These are phyloP conservation scores for Agroathelia rolfsii DNA, from an alignment of 1,284 basidiomycete species.

Conservation along the genomic window DNA sequence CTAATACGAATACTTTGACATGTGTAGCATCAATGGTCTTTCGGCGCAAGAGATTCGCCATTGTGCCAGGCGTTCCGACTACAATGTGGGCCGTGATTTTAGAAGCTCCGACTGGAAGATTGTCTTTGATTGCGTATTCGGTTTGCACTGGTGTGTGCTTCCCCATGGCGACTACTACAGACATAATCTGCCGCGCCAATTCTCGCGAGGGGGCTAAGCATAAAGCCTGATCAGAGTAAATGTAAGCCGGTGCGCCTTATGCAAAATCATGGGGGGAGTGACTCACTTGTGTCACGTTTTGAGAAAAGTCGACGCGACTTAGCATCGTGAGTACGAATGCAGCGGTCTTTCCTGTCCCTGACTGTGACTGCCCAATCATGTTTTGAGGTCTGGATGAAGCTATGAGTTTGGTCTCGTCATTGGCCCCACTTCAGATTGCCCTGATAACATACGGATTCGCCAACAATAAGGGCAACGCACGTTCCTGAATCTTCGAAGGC, in stretches of 20 bases:
- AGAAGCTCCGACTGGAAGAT: conserved; percentile 55
- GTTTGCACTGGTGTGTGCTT: conserved; percentile 91
- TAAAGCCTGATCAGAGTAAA: conserved; percentile 52
- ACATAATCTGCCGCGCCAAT: conserved; percentile 95
- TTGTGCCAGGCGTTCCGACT: conserved; percentile 94
- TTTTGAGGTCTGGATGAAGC: conserved; percentile 69
- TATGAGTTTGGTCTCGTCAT: conserved; percentile 9
- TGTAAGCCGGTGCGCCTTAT: not conserved
- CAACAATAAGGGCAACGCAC: conserved; percentile 87
- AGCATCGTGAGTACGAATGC: conserved; percentile 98
- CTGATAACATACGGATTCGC: conserved; percentile 68
- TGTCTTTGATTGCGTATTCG: conserved; percentile 91
- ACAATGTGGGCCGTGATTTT: conserved; percentile 84
- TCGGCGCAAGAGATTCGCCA: conserved; percentile 75
- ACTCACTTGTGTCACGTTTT: conserved; percentile 76
- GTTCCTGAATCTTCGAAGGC: conserved; percentile 98
- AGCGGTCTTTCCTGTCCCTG: conserved; percentile 98
- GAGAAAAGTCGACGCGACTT: conserved; percentile 80
- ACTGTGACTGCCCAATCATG: conserved; percentile 99
- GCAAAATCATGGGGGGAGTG: conserved; percentile 7
- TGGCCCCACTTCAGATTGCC: not conserved
- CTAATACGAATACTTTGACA: conserved; percentile 91
- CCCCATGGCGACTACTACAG: conserved; percentile 89
- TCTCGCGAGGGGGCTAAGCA: conserved; percentile 94
- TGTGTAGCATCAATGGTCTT: conserved; percentile 69